A percentile compares a stretch with the other conserved stretches of the same genome.
phyloP scores from a whole-genome alignment of 1,139 yeast species.

The Debaryomyces nepalensis region DNA sequence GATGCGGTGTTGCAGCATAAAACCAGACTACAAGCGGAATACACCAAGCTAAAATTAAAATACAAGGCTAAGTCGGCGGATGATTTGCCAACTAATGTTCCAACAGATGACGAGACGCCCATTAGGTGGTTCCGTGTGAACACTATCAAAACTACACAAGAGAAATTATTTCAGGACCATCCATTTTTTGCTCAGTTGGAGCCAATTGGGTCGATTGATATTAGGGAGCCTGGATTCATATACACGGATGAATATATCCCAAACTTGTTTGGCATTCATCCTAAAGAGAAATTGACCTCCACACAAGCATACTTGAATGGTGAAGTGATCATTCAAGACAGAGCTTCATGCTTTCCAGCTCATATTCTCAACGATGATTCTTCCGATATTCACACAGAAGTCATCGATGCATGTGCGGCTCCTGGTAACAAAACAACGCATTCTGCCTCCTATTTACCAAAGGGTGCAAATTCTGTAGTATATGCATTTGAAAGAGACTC shows the following conservation, averaged over 20 bases:
- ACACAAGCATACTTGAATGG: constrained; percentile 75
- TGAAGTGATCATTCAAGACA: constrained; percentile 84
- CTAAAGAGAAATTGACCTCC: constrained; percentile 66
- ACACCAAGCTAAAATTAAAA: constrained; percentile 74
- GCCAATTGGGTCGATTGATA: constrained; percentile 51
- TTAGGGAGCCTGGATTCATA: constrained; percentile 55
- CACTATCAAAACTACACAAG: constrained; percentile 49
- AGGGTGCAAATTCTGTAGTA: constrained; percentile 47
- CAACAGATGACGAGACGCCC: constrained; percentile 68
- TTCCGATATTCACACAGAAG: constrained; percentile 50
- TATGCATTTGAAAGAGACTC: constrained; percentile 88
- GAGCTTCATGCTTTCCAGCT: constrained; percentile 97
- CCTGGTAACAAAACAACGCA: constrained; percentile 99
- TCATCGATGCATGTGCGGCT: constrained; percentile 96
- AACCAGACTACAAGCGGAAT: constrained; percentile 81
- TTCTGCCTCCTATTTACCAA: constrained; percentile 63
- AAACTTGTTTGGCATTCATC: constrained; percentile 79
- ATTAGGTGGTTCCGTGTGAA: constrained; percentile 89
- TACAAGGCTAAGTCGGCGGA: constrained; percentile 52
- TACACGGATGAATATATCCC: constrained; percentile 76
- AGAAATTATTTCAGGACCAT: constrained; percentile 46
- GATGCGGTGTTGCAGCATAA: constrained; percentile 78
- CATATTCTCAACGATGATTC: constrained; percentile 66
- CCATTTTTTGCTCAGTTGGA: constrained; percentile 49
- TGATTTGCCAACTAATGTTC: constrained; percentile 40